A percentile compares a stretch with the other conserved stretches of the same genome.
Evolutionary conservation across 2,329 filamentous ascomycete species (phyloP).

Genomic region (Cryphonectria nitschkei): DNA sequence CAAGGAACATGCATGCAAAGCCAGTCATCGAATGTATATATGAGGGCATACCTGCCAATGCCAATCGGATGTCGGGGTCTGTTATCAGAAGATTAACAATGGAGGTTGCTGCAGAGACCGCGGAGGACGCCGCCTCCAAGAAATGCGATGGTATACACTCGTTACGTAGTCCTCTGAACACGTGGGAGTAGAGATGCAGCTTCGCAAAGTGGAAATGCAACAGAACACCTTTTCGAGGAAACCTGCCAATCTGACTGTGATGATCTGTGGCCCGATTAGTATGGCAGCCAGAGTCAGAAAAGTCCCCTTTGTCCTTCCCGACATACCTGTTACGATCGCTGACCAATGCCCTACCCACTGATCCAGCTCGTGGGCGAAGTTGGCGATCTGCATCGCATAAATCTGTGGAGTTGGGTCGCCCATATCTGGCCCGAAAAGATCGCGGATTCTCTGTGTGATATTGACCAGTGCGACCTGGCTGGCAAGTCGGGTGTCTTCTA

Average conservation of each 20-base stretch:
- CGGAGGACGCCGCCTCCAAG: background rate
- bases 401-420: background rate
- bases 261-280: background rate
- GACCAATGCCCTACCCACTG: background rate
- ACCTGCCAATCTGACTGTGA: background rate
- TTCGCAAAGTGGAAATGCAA: background rate
- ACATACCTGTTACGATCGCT: background rate
- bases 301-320: background rate
- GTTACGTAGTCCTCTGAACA: background rate
- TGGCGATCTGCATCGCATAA: background rate
- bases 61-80: background rate
- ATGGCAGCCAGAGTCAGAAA: background rate
- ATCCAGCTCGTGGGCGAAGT: background rate
- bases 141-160: background rate
- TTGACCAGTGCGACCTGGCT: background rate
- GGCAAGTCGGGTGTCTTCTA: background rate
- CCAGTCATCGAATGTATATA: conserved; percentile 58
- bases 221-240: background rate
- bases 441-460: background rate
- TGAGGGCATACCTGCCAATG: conserved; percentile 48
- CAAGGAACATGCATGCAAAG: conserved; percentile 56
- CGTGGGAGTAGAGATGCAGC: background rate
- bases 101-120: background rate
- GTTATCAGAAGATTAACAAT: background rate
- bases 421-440: background rate